These are phyloP conservation scores for Lactarius vividus DNA, from an alignment of 768 basidiomycete genomes.

Conservation along the genomic window DNA sequence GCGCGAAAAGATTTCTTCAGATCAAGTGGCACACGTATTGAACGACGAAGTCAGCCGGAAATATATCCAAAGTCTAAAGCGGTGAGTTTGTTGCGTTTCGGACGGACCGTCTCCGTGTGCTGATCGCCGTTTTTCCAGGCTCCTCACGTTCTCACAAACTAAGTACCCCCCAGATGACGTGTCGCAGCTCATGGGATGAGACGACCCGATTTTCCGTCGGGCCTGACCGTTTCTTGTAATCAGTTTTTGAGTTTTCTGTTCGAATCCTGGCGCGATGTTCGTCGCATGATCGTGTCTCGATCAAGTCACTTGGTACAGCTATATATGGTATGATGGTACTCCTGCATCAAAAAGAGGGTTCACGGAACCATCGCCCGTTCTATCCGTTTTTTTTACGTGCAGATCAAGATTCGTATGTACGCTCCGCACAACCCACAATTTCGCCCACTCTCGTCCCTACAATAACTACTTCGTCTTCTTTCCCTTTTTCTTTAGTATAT, in stretches of 20 bases:
- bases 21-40: constrained; percentile 95
- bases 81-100: constrained; percentile 48
- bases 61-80: constrained; percentile 96
- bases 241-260: constrained; percentile 10
- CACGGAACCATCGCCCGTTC: background rate
- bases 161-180: constrained; percentile 93
- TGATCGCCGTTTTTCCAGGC: constrained; percentile 44
- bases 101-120: background rate
- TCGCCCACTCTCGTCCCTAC: background rate
- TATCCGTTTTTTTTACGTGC: constrained; percentile 13
- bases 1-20: constrained; percentile 95
- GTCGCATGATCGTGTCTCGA: background rate
- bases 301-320: constrained; percentile 19
- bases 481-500: constrained; percentile 31
- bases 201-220: constrained; percentile 10
- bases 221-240: constrained; percentile 1
- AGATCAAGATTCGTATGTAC: constrained; percentile 9
- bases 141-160: constrained; percentile 93
- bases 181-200: constrained; percentile 82
- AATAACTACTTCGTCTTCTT: constrained; percentile 39
- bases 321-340: constrained; percentile 21
- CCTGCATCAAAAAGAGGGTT: constrained; percentile 3
- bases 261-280: constrained; percentile 10
- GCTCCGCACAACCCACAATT: background rate
- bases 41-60: constrained; percentile 99